Percentiles rank a stretch among this genome's conserved stretches.
These are phyloP conservation scores for Candida tunisiensis DNA, from an alignment of 1,139 yeast species.

Conservation along the genomic window DNA sequence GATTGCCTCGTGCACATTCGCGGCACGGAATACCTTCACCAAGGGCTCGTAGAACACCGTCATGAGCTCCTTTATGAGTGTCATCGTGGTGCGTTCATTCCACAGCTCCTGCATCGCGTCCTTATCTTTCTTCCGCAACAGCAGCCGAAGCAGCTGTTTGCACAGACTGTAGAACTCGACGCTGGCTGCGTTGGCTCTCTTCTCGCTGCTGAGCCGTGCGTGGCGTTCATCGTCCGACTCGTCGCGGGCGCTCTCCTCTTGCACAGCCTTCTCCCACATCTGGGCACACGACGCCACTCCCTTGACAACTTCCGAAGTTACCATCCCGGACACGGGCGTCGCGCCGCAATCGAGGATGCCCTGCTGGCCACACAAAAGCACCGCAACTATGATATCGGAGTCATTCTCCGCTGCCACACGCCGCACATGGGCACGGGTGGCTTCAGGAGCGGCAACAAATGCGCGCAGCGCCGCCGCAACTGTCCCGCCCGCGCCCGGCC, in stretches of 20 bases:
- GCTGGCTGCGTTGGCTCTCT: no score
- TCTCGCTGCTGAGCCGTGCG: constrained; percentile 6
- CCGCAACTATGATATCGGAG: constrained; percentile 4
- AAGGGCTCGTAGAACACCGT: constrained; percentile 75
- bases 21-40: constrained; percentile 56
- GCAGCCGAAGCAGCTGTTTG: constrained; percentile 46
- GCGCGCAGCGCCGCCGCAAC: constrained; percentile 7
- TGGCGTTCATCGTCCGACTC: constrained; percentile 11
- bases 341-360: background rate
- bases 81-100: constrained; percentile 69
- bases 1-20: constrained; percentile 62
- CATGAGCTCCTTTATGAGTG: constrained; percentile 51
- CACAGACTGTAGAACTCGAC: constrained; percentile 28
- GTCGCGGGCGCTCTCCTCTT: constrained; percentile 5
- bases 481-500: background rate
- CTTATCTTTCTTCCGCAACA: constrained; percentile 59
- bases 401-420: constrained; percentile 1
- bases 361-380: constrained; percentile 1
- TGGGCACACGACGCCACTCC: constrained; percentile 16
- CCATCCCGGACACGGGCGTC: background rate
- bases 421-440: constrained; percentile 3
- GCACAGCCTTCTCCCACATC: constrained; percentile 23
- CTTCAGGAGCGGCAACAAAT: constrained; percentile 9
- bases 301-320: constrained; percentile 2
- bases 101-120: constrained; percentile 58